phyloP scores from a whole-genome alignment of 352 stramenopile genomes.

The Plasmopara muralis region DNA sequence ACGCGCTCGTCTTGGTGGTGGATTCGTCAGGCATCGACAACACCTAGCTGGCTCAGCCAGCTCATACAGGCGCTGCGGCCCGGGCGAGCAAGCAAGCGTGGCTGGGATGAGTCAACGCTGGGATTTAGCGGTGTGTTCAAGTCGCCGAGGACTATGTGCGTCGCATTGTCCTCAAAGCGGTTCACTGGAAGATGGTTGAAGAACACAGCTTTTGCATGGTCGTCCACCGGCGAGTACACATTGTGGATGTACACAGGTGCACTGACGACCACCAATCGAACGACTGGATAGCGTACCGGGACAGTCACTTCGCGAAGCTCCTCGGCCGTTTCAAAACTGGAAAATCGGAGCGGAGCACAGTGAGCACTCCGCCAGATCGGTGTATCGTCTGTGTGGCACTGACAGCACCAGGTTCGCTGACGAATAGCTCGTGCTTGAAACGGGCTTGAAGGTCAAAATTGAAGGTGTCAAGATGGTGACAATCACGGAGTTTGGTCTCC shows the following conservation, averaged over 20 bases:
- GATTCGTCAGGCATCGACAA: neutral
- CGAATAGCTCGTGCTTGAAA: neutral
- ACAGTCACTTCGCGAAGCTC: neutral
- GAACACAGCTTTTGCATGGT: neutral
- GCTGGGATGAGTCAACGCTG: neutral
- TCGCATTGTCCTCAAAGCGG: neutral
- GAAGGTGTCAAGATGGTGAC: neutral
- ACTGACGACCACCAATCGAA: neutral
- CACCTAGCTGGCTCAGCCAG: neutral
- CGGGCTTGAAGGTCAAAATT: neutral
- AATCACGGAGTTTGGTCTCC: neutral
- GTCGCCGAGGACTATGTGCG: neutral
- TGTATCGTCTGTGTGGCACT: neutral
- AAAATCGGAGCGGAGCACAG: neutral
- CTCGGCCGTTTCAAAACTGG: neutral
- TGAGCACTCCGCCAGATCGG: neutral
- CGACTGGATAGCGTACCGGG: neutral
- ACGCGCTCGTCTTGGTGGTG: neutral
- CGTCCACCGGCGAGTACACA: neutral
- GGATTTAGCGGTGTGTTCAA: neutral
- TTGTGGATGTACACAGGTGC: neutral
- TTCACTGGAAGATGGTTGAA: slow-evolving; percentile 1
- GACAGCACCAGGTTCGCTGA: neutral
- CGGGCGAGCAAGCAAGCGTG: neutral
- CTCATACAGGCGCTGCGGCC: neutral